phyloP scores from a whole-genome alignment of 305 asterid species.

The Fraxinus albicans region DNA sequence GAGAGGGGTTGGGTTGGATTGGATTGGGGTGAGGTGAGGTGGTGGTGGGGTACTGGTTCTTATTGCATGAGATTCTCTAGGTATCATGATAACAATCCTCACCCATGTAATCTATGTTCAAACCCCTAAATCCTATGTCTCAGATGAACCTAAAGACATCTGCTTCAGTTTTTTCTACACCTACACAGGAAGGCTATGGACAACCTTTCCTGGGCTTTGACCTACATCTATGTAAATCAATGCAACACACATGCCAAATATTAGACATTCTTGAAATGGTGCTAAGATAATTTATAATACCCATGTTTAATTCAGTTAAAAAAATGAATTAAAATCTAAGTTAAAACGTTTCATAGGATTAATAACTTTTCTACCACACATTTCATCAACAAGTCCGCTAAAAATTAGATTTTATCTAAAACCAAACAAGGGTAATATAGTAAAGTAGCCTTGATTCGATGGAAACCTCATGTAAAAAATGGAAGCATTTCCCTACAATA shows the following conservation, averaged over 20 bases:
- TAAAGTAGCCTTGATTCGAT: constrained; percentile 14
- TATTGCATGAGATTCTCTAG: constrained; percentile 19
- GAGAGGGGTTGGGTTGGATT: background rate
- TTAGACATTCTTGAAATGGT: background rate
- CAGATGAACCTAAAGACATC: background rate
- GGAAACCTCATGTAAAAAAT: constrained; percentile 15
- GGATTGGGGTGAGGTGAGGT: background rate
- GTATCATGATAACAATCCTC: background rate
- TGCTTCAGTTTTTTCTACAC: background rate
- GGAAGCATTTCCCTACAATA: constrained; percentile 9
- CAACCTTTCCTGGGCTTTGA: background rate
- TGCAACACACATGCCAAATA: background rate
- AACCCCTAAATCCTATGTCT: constrained; percentile 4
- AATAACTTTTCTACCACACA: too few species aligned
- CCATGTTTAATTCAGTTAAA: background rate
- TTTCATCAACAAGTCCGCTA: background rate
- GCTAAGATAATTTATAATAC: background rate
- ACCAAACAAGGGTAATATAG: background rate
- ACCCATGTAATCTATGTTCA: constrained; percentile 14
- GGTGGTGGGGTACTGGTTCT: constrained; percentile 20
- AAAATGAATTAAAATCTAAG: background rate
- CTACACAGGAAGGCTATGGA: background rate
- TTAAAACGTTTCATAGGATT: too few species aligned
- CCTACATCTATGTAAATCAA: background rate
- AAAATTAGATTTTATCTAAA: background rate